Evolutionary conservation across 192 early-diverging fungal genomes (phyloP).

Genomic region (Backusella circina): DNA sequence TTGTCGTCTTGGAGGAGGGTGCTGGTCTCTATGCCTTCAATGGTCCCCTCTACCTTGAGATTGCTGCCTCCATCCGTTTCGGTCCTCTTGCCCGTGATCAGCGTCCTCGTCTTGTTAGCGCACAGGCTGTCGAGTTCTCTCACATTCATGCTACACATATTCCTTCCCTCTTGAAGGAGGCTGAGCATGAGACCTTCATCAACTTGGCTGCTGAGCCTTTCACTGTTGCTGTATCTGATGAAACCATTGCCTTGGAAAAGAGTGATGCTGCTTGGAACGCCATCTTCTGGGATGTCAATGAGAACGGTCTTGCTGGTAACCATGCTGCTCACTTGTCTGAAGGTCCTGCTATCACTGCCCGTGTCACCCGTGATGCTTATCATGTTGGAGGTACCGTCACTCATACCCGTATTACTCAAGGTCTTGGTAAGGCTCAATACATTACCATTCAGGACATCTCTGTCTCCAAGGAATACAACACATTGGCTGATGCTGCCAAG

Average conservation of each 20-base stretch:
- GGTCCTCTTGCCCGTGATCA: conserved; percentile 37
- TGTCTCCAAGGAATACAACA: conserved; percentile 57
- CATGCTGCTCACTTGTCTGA: conserved; percentile 38
- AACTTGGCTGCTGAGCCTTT: conserved; percentile 28
- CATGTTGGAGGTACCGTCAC: conserved; percentile 55
- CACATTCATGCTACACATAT: conserved; percentile 24
- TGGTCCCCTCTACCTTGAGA: conserved; percentile 72
- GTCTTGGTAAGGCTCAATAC: conserved; percentile 39
- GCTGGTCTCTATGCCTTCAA: conserved; percentile 42
- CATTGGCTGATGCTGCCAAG: conserved; percentile 45
- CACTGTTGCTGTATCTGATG: conserved; percentile 1
- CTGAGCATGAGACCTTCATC: conserved; percentile 14
- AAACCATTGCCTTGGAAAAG: conserved; percentile 7
- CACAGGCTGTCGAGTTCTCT: conserved; percentile 36
- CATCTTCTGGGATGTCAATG: conserved; percentile 34
- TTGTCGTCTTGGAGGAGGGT: conserved; percentile 77
- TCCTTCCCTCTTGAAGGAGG: conserved; percentile 10
- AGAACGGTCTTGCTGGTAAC: conserved; percentile 14
- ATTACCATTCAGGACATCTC: conserved; percentile 60
- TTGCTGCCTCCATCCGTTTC: conserved; percentile 61
- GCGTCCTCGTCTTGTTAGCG: conserved; percentile 49
- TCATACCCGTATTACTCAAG: conserved; percentile 45
- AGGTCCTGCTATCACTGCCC: conserved; percentile 31
- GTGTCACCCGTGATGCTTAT: conserved; percentile 50
- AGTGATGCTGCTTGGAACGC: conserved; percentile 11